Evolutionary conservation across 140 eudicot species (phyloP).

Genomic region (Ambrosia hybrid): DNA sequence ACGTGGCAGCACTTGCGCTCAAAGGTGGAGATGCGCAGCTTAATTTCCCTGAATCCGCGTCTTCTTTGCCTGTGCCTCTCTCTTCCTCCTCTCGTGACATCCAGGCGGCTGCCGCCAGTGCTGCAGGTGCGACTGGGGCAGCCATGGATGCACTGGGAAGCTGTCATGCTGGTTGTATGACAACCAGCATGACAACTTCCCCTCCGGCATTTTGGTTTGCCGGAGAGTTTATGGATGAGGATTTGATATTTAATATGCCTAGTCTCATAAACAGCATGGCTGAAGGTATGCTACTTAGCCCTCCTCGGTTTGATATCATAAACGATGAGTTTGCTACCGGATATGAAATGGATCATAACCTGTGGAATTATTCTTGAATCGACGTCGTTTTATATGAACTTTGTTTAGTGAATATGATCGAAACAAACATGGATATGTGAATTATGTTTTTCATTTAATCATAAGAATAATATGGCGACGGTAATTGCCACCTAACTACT

Average conservation of each 20-base stretch:
- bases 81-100: conserved; percentile 51
- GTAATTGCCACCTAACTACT: not conserved
- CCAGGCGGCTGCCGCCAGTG: conserved; percentile 60
- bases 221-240: conserved; percentile 53
- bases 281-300: conserved; percentile 69
- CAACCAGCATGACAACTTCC: not conserved
- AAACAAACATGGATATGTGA: not conserved
- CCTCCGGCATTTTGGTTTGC: conserved; percentile 8
- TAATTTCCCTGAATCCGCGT: conserved; percentile 50
- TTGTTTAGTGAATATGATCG: conserved; percentile 4
- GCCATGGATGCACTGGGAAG: conserved; percentile 41
- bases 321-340: conserved; percentile 25
- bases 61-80: conserved; percentile 53
- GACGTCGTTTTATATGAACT: not conserved
- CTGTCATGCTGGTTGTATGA: conserved; percentile 7
- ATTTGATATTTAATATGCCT: conserved; percentile 63
- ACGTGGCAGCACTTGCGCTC: conserved; percentile 65
- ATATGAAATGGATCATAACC: conserved; percentile 23
- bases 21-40: conserved; percentile 54
- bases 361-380: conserved; percentile 39
- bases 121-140: conserved; percentile 58
- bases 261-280: conserved; percentile 59
- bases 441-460: not conserved
- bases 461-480: conserved; percentile 18
- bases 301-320: conserved; percentile 40